Conservation (phyloP, 164 flowering plant species). For the Vitis riparia region DNA sequence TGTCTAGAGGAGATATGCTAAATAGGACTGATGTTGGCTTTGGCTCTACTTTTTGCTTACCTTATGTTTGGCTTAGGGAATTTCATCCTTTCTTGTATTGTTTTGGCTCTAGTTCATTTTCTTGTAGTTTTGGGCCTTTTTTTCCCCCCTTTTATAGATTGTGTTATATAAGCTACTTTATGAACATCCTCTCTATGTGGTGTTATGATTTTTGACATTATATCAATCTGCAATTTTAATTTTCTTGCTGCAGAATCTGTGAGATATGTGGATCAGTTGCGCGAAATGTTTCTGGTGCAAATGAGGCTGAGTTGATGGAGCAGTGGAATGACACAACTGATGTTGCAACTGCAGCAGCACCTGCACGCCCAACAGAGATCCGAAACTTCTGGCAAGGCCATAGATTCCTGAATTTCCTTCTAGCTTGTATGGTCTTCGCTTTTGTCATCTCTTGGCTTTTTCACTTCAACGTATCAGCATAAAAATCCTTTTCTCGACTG, state of each 20-base stretch:
- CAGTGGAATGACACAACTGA: slow-evolving; percentile 43
- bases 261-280: slow-evolving; percentile 58
- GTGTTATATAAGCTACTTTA: no score
- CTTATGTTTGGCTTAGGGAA: no score
- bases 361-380: slow-evolving; percentile 25
- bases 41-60: no score
- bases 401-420: slow-evolving; percentile 53
- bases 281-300: slow-evolving; percentile 35
- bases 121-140: no score
- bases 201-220: not conserved
- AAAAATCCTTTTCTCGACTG: not conserved
- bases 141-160: no score
- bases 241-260: slow-evolving; percentile 36
- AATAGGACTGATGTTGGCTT: no score
- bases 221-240: not conserved
- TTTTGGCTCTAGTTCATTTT: no score
- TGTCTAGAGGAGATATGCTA: no score
- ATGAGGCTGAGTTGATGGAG: slow-evolving; percentile 38
- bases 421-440: slow-evolving; percentile 67
- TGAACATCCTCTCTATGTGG: no score
- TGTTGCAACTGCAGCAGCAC: slow-evolving; percentile 15
- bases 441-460: slow-evolving; percentile 69
- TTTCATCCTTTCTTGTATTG: no score
- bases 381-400: slow-evolving; percentile 53
- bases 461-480: slow-evolving; percentile 59